These are phyloP conservation scores for Erodium texanum DNA, from an alignment of 441 rosid species.

Conservation along the genomic window DNA sequence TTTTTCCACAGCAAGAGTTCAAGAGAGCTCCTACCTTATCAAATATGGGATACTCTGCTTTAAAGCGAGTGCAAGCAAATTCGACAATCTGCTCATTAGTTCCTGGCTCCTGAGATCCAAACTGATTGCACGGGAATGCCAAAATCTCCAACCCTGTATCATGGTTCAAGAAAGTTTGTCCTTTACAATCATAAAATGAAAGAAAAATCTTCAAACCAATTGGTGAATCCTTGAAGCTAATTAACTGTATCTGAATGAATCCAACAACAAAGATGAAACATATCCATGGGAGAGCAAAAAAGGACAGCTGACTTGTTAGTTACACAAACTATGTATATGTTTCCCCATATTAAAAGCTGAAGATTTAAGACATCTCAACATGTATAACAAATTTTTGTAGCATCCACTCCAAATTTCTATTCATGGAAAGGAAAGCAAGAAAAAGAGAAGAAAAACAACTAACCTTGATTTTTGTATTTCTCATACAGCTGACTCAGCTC, in stretches of 20 bases:
- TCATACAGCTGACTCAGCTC: conserved; percentile 51
- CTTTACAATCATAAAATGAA: neutral
- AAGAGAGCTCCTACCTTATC: conserved; percentile 38
- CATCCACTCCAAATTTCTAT: neutral
- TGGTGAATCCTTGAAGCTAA: neutral
- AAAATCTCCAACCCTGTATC: conserved; percentile 54
- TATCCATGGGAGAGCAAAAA: neutral
- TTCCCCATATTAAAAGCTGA: too few relatives aligned
- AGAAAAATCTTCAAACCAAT: neutral
- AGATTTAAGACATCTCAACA: too few relatives aligned
- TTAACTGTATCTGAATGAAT: neutral
- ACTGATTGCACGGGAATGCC: conserved; percentile 73
- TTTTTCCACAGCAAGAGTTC: neutral
- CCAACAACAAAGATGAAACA: neutral
- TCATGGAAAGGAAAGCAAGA: neutral
- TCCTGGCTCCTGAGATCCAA: conserved; percentile 65
- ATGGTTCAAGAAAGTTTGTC: neutral
- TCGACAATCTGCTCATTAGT: conserved; percentile 46
- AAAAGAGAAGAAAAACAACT: neutral
- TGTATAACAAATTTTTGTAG: too few relatives aligned
- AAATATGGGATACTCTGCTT: conserved; percentile 68
- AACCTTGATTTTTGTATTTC: conserved; percentile 52
- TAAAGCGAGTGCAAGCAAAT: conserved; percentile 67
- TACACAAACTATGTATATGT: neutral
- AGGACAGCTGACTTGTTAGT: neutral